phyloP scores from a whole-genome alignment of 805 yeast genomes.

The Lipomyces yamadae region DNA sequence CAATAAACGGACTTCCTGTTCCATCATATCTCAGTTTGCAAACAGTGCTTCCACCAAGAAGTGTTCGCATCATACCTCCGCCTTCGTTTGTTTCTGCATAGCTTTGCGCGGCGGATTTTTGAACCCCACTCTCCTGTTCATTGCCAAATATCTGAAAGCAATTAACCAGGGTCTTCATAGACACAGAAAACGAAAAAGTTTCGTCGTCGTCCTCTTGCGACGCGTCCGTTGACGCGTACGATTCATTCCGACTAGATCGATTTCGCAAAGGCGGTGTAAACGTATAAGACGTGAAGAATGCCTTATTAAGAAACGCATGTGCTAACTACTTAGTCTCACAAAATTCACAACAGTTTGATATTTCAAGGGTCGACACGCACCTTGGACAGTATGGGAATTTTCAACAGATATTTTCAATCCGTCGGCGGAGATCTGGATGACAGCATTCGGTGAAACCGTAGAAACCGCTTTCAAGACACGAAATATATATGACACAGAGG shows the following conservation, averaged over 20 bases:
- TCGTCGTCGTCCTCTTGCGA: constrained; percentile 14
- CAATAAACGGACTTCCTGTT: constrained; percentile 28
- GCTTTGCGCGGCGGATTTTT: neutral
- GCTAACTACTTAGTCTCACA: constrained; percentile 20
- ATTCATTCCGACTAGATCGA: neutral
- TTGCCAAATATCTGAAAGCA: constrained; percentile 35
- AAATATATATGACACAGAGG: constrained; percentile 31
- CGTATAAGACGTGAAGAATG: constrained; percentile 27
- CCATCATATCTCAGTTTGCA: constrained; percentile 31
- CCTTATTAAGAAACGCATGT: constrained; percentile 24
- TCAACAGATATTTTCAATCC: constrained; percentile 34
- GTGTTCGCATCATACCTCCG: constrained; percentile 10
- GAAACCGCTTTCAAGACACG: constrained; percentile 27
- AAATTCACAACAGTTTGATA: neutral
- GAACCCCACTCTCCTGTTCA: neutral
- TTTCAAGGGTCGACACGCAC: neutral
- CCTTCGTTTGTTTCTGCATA: neutral
- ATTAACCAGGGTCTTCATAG: constrained; percentile 29
- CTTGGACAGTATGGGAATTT: constrained; percentile 22
- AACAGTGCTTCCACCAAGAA: constrained; percentile 23
- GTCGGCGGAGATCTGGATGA: constrained; percentile 18
- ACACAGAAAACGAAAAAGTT: constrained; percentile 18
- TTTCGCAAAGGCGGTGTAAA: constrained; percentile 15
- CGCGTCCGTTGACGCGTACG: neutral
- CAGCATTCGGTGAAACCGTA: constrained; percentile 29